Base-by-base conservation (phyloP, 1,284 basidiomycete species). In the Waitea zeae region DNA sequence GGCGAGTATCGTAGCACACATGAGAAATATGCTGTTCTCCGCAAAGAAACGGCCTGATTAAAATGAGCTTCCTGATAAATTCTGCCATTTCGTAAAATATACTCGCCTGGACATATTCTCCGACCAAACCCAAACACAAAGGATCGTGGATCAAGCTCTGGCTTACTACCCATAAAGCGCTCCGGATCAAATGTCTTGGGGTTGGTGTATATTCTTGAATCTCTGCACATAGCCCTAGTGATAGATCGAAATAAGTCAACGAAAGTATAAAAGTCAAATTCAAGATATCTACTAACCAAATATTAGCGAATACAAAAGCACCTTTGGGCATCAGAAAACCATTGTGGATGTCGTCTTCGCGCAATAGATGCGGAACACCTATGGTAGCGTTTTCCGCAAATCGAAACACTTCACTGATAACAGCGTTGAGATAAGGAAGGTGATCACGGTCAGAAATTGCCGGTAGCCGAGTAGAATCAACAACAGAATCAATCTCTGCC, bases 401-500 rank as follows among this genome's bases (percentile, higher is more conserved):
- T 2, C 46, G 41, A 14, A 42, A 35, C 31, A 54, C 51, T 43
- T 63, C 61, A 35, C 55, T 51, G 9, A 60, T 48, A 3, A 57
- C 31, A 1, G 55, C 56, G 13, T 48, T 40, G 18, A 56, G 38
- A 40, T 58, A 61, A 0, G 56, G 54, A 17, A 61, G 38, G 5
- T 43, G 39, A 3, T 42, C 39, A 9, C 51, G 34, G 37, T 64
- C 59, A 2, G 46, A 45, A 14, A 55, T 42, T 3, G 41, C 44
- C 0, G 61, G 61, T 7, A 52, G 24, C 17, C 57, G 39, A n/a
- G 51, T 48, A 4, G 24, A 20, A 2, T 57, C 57, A 24, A 60
- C 44, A 12, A 60, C 50, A 14, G 36, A 37, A 40, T 61, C 58
- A 13, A 62, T 41, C 42, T 62, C 57, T 31, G 41, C 46, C 22